Conservation (phyloP, 1,284 basidiomycete genomes). For the Ceratobasidium sp. region DNA sequence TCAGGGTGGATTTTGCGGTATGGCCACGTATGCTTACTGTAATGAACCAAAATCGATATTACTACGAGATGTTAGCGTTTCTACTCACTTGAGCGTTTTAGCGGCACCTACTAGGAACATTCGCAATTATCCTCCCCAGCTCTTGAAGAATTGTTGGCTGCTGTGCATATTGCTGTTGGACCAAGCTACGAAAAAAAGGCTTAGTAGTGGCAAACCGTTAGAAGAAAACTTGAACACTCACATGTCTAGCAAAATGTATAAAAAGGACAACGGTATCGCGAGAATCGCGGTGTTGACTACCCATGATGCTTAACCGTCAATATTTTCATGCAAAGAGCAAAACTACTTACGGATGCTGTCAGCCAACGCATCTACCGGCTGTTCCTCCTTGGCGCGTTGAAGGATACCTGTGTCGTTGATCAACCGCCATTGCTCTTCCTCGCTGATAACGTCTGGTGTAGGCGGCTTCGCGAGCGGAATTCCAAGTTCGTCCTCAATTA, state of each 20-base stretch:
- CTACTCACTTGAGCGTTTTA: background rate
- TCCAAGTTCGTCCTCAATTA: conserved; percentile 26
- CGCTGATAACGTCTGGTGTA: background rate
- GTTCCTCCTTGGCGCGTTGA: background rate
- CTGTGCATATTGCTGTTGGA: conserved; percentile 32
- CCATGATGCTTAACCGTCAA: background rate
- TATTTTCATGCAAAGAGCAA: background rate
- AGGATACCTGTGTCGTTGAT: conserved; percentile 32
- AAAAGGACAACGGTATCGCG: conserved; percentile 16
- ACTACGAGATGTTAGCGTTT: background rate
- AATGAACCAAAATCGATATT: conserved; percentile 16
- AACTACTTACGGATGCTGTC: conserved; percentile 19
- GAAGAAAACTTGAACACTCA: background rate
- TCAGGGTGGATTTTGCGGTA: background rate
- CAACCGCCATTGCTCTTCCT: conserved; percentile 32
- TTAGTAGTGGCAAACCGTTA: background rate
- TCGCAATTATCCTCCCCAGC: conserved; percentile 14
- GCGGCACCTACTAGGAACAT: conserved; percentile 16
- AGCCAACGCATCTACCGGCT: conserved; percentile 3
- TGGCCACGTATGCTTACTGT: background rate
- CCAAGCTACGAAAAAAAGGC: background rate
- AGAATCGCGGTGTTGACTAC: conserved; percentile 30
- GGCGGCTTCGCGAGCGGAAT: conserved; percentile 16
- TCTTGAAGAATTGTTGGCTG: conserved; percentile 28
- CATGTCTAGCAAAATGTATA: conserved; percentile 32